Percentiles rank a stretch among this genome's conserved stretches.
Conservation (phyloP, 2,329 filamentous ascomycete genomes). For the Fusarium sp. region DNA sequence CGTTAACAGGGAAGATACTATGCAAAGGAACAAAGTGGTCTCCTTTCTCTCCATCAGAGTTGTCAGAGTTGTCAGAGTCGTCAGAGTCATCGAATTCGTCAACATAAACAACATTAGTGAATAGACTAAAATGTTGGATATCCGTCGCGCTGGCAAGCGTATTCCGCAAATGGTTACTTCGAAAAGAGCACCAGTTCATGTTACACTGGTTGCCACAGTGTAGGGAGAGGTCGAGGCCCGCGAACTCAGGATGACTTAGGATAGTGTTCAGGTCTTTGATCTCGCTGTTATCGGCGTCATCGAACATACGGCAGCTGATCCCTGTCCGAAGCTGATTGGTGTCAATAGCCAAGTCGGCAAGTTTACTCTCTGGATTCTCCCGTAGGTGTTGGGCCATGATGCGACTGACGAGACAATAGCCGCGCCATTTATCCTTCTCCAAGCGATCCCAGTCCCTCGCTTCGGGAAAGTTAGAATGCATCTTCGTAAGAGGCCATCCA, state of each 20-base stretch:
- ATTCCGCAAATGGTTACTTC: neutral
- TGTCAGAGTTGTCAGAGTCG: neutral
- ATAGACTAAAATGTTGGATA: neutral
- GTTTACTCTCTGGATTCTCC: neutral
- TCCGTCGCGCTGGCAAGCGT: neutral
- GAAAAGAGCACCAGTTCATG: neutral
- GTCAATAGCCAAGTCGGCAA: conserved; percentile 51
- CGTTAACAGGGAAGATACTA: neutral
- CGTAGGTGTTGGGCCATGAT: conserved; percentile 39
- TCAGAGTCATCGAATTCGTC: neutral
- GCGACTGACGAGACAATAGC: conserved; percentile 43
- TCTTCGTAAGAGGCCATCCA: conserved; percentile 30
- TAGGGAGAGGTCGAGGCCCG: conserved; percentile 11
- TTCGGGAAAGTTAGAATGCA: neutral
- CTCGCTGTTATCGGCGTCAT: neutral
- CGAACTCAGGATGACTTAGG: conserved; percentile 16
- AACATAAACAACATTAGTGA: neutral
- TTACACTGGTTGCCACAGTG: neutral
- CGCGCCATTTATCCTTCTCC: conserved; percentile 39
- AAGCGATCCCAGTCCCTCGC: neutral
- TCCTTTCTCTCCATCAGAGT: neutral
- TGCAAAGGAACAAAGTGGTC: neutral
- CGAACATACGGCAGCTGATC: conserved; percentile 36
- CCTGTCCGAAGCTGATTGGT: conserved; percentile 44
- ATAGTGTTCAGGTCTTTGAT: conserved; percentile 2